These are phyloP conservation scores for Primulina eburnea DNA, from an alignment of 257 asterid genomes.

Conservation along the genomic window DNA sequence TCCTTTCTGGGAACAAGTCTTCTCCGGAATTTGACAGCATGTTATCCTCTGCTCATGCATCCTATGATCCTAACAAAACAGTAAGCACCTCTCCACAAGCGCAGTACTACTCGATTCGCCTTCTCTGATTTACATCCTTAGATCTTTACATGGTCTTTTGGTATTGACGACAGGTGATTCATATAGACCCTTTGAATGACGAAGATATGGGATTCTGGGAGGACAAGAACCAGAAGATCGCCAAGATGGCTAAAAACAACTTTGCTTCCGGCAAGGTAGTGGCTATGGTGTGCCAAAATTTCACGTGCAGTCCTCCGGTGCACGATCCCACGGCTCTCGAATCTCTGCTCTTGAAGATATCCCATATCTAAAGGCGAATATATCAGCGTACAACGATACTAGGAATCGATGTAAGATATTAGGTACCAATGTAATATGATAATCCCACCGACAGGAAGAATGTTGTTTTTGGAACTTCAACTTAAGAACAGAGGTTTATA, in stretches of 20 bases:
- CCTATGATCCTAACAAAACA: conserved; percentile 64
- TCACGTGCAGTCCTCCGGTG: conserved; percentile 75
- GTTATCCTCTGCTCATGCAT: conserved; percentile 77
- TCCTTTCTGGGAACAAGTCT: conserved; percentile 51
- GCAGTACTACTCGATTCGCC: background rate
- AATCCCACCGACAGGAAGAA: too few relatives aligned
- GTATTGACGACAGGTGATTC: conserved; percentile 60
- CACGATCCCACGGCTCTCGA: conserved; percentile 44
- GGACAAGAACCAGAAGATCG: conserved; percentile 50
- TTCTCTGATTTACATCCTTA: background rate
- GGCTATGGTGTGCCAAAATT: conserved; percentile 82
- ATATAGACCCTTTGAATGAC: conserved; percentile 56
- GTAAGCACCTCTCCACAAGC: conserved; percentile 32
- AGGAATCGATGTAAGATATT: too few relatives aligned
- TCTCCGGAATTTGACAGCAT: conserved; percentile 44
- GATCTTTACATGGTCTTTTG: background rate
- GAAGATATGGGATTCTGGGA: conserved; percentile 82
- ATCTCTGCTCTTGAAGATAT: conserved; percentile 41
- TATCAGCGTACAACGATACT: too few relatives aligned
- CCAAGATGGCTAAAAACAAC: conserved; percentile 63
- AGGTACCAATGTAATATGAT: too few relatives aligned
- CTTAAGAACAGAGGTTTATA: too few relatives aligned
- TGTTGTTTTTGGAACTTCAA: too few relatives aligned
- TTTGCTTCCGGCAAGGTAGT: conserved; percentile 39
- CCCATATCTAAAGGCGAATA: background rate